These are phyloP conservation scores for Phytopythium delawarense DNA, from an alignment of 352 stramenopile genomes.

Conservation along the genomic window DNA sequence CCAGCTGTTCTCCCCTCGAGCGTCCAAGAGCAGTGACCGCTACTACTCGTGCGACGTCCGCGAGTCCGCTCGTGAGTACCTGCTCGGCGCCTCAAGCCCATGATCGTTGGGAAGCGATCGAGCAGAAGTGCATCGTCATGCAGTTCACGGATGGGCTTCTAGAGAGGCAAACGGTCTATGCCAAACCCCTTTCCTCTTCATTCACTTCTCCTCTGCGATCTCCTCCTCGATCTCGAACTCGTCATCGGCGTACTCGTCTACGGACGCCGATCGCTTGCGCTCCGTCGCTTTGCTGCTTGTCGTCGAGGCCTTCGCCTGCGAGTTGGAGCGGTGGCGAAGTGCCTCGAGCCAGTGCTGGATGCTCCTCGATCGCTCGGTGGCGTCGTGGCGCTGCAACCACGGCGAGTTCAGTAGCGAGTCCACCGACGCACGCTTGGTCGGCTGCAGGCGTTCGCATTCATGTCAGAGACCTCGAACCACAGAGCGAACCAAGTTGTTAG, in stretches of 20 bases:
- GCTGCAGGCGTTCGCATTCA: slow-evolving; percentile 17
- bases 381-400: slow-evolving; percentile 56
- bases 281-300: not conserved
- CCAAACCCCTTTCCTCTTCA: slow-evolving; percentile 8
- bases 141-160: slow-evolving; percentile 1
- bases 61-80: slow-evolving; percentile 52
- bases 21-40: slow-evolving; percentile 8
- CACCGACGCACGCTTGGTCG: slow-evolving; percentile 49
- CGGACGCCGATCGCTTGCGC: slow-evolving; percentile 10
- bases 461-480: not conserved
- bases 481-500: not conserved
- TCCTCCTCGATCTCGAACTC: slow-evolving; percentile 57
- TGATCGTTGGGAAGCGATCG: not conserved
- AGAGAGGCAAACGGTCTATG: not conserved
- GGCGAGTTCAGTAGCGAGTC: slow-evolving; percentile 43
- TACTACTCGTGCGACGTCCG: slow-evolving; percentile 31
- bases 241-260: slow-evolving; percentile 29
- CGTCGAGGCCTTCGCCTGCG: slow-evolving; percentile 7
- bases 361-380: slow-evolving; percentile 28
- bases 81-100: slow-evolving; percentile 21
- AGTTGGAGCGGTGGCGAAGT: not conserved
- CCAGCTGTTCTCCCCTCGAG: slow-evolving; percentile 26
- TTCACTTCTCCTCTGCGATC: slow-evolving; percentile 18
- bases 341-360: slow-evolving; percentile 27
- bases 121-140: not conserved